Conservation (phyloP, 768 basidiomycete genomes). For the Calocybe cyanea region DNA sequence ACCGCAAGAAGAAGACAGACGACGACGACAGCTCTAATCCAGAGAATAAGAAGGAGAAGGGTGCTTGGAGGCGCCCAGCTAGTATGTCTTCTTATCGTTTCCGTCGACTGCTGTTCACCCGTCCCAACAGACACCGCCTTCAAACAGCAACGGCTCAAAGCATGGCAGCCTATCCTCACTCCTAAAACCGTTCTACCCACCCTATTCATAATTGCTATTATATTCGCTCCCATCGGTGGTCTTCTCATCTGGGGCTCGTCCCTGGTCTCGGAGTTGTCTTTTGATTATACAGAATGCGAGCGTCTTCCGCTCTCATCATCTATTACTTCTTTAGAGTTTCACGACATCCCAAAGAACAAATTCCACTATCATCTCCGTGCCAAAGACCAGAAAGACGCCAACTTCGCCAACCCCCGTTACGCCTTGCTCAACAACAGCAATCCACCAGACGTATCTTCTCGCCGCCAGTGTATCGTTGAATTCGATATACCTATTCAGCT, state of each 20-base stretch:
- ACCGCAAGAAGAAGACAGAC: slow-evolving; percentile 42
- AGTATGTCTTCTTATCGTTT: slow-evolving; percentile 46
- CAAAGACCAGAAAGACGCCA: slow-evolving; percentile 48
- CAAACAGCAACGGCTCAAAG: slow-evolving; percentile 98
- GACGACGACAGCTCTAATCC: slow-evolving; percentile 35
- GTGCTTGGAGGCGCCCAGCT: slow-evolving; percentile 79
- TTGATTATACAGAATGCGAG: slow-evolving; percentile 95
- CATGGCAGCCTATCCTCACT: slow-evolving; percentile 99
- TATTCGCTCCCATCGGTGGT: slow-evolving; percentile 96
- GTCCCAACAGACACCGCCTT: slow-evolving; percentile 85
- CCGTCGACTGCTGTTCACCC: slow-evolving; percentile 15
- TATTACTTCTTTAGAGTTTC: slow-evolving; percentile 34
- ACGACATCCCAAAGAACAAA: slow-evolving; percentile 58
- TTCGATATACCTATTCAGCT: slow-evolving; percentile 84
- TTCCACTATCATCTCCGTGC: slow-evolving; percentile 64
- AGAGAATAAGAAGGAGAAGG: slow-evolving; percentile 76
- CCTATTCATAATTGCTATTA: slow-evolving; percentile 88
- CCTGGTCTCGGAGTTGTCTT: slow-evolving; percentile 87
- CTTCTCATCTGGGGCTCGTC: slow-evolving; percentile 85
- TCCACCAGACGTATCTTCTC: slow-evolving; percentile 37
- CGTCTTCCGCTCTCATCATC: slow-evolving; percentile 44
- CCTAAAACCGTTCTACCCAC: slow-evolving; percentile 97
- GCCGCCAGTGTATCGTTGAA: slow-evolving; percentile 68
- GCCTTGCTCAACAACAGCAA: slow-evolving; percentile 61
- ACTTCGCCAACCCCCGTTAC: slow-evolving; percentile 61